Evolutionary conservation across 2,329 filamentous ascomycete species (phyloP).

Genomic region (Fusarium sp.): DNA sequence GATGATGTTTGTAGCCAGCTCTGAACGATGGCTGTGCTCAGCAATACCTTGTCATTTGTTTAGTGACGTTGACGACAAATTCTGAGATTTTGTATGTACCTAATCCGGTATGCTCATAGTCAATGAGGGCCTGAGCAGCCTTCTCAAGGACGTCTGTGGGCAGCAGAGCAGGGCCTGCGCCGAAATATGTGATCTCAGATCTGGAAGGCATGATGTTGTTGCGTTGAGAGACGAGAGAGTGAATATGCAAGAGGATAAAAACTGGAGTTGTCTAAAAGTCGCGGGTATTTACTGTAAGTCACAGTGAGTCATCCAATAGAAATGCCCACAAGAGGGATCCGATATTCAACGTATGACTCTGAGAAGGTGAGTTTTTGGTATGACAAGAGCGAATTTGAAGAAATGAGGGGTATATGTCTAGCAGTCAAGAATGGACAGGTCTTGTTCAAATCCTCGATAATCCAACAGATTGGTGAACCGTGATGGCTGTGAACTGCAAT

Average conservation of each 20-base stretch:
- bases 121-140: constrained; percentile 79
- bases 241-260: constrained; percentile 23
- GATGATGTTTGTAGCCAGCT: constrained; percentile 80
- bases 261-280: constrained; percentile 20
- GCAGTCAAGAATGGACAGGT: not conserved
- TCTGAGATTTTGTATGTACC: constrained; percentile 54
- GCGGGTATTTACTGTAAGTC: constrained; percentile 6
- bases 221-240: constrained; percentile 6
- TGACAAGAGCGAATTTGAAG: not conserved
- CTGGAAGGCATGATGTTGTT: constrained; percentile 70
- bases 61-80: not conserved
- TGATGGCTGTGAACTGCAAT: constrained; percentile 16
- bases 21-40: constrained; percentile 89
- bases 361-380: not conserved
- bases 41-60: constrained; percentile 60
- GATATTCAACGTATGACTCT: constrained; percentile 28
- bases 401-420: constrained; percentile 1
- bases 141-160: constrained; percentile 83
- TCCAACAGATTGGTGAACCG: constrained; percentile 1
- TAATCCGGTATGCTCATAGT: constrained; percentile 83
- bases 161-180: constrained; percentile 87
- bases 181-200: constrained; percentile 84
- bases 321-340: constrained; percentile 25
- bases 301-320: constrained; percentile 40
- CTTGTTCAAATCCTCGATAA: not conserved